Conservation (phyloP, 768 basidiomycete genomes). For the Royoungia palumana region DNA sequence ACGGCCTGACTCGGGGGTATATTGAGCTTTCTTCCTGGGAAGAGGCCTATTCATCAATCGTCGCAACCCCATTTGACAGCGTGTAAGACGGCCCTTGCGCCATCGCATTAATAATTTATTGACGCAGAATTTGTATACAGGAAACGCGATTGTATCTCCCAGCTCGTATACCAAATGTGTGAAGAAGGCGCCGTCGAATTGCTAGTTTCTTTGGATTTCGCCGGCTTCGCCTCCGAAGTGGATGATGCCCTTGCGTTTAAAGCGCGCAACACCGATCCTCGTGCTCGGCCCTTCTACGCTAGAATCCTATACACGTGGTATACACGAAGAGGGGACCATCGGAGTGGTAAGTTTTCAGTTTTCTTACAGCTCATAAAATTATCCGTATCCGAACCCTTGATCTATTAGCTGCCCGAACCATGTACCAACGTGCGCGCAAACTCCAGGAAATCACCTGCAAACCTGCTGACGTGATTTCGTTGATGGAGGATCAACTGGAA, state of each 20-base stretch:
- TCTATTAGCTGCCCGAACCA: constrained; percentile 73
- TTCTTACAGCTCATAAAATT: constrained; percentile 6
- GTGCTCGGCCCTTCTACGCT: constrained; percentile 80
- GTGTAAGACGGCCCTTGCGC: constrained; percentile 53
- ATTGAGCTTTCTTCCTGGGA: constrained; percentile 75
- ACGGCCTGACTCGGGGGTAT: constrained; percentile 69
- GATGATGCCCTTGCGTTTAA: constrained; percentile 89
- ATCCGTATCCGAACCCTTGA: constrained; percentile 25
- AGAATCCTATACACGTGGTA: constrained; percentile 95
- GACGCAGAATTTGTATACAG: constrained; percentile 40
- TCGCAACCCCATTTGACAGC: constrained; percentile 69
- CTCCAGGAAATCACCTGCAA: constrained; percentile 47
- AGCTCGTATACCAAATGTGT: constrained; percentile 89
- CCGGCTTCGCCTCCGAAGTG: constrained; percentile 80
- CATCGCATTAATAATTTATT: constrained; percentile 7
- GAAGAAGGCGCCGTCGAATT: constrained; percentile 78
- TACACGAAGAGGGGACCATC: constrained; percentile 80
- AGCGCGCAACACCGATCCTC: constrained; percentile 89
- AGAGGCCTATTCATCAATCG: constrained; percentile 80
- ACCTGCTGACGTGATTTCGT: constrained; percentile 36
- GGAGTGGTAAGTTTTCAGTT: constrained; percentile 64
- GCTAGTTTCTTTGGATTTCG: constrained; percentile 80
- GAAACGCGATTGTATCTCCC: constrained; percentile 76
- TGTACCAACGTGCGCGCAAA: constrained; percentile 90
- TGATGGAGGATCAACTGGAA: constrained; percentile 69